Percentiles rank a stretch among this genome's conserved stretches.
Conservation (phyloP, 2,329 filamentous ascomycete genomes). For the Balansia obtecta region DNA sequence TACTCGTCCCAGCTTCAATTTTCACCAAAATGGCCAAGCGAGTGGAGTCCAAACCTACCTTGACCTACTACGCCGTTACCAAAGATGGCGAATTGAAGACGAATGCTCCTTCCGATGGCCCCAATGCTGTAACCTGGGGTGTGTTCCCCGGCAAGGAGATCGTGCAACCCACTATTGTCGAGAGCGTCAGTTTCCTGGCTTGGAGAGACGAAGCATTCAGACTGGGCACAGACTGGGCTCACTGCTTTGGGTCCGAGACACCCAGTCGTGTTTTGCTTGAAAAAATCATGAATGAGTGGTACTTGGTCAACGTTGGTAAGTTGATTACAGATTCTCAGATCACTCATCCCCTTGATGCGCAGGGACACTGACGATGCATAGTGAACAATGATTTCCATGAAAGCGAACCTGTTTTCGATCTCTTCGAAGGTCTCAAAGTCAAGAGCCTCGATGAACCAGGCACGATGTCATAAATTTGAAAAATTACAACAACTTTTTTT, state of each 20-base stretch:
- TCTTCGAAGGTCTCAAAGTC: slow-evolving; percentile 71
- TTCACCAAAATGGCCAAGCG: slow-evolving; percentile 66
- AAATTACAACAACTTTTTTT: too few species aligned
- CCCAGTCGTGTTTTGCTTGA: slow-evolving; percentile 72
- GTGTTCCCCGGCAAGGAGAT: slow-evolving; percentile 98
- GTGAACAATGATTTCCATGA: slow-evolving; percentile 98
- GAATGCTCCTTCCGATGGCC: slow-evolving; percentile 73
- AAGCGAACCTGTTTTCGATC: slow-evolving; percentile 65
- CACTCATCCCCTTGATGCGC: background rate
- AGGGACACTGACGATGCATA: slow-evolving; percentile 20
- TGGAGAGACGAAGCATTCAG: slow-evolving; percentile 98
- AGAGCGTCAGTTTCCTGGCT: slow-evolving; percentile 91
- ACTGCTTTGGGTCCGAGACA: slow-evolving; percentile 68
- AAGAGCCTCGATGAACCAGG: slow-evolving; percentile 41
- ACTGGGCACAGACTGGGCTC: slow-evolving; percentile 85
- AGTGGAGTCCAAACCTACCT: slow-evolving; percentile 63
- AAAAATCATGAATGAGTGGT: slow-evolving; percentile 79
- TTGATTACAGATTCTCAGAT: slow-evolving; percentile 4
- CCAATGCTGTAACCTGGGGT: slow-evolving; percentile 98
- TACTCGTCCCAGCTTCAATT: slow-evolving; percentile 71
- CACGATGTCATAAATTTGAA: slow-evolving; percentile 1
- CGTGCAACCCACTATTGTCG: slow-evolving; percentile 98
- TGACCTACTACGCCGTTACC: slow-evolving; percentile 92
- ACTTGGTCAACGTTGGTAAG: slow-evolving; percentile 87
- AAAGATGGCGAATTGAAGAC: slow-evolving; percentile 71